Evolutionary conservation across 148 eudicot genomes (phyloP).

Genomic region (Fagopyrum esculentum): DNA sequence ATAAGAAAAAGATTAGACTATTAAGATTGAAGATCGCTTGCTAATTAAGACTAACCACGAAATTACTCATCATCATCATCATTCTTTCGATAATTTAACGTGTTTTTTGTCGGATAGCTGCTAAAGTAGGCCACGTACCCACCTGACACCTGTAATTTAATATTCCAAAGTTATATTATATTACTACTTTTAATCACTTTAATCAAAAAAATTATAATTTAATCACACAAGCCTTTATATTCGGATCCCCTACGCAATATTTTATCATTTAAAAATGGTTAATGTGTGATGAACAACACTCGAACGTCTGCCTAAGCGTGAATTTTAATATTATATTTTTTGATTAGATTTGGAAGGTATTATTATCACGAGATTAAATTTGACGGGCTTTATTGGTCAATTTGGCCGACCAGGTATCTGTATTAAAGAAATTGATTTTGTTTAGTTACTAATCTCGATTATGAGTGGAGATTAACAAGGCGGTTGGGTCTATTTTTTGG

Average conservation of each 20-base stretch:
- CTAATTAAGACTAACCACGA: background rate
- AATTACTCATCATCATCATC: background rate
- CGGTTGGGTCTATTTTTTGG: too few species aligned
- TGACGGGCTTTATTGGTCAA: background rate
- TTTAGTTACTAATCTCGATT: background rate
- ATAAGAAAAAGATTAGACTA: background rate
- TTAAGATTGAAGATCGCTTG: background rate
- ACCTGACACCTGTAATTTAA: constrained; percentile 3
- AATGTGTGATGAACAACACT: background rate
- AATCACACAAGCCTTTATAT: background rate
- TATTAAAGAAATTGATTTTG: background rate
- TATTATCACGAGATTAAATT: background rate
- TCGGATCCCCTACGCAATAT: background rate
- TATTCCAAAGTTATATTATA: background rate
- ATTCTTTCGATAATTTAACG: background rate
- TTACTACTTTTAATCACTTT: constrained; percentile 1
- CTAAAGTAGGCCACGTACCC: background rate
- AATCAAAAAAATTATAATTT: background rate
- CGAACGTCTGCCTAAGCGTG: background rate
- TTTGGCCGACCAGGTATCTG: background rate
- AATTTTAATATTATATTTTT: background rate
- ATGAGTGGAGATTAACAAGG: too few species aligned
- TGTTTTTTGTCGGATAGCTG: background rate
- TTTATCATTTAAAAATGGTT: background rate
- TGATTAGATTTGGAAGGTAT: background rate